phyloP scores from a whole-genome alignment of 257 asterid genomes.

The Solanum bulbocastanum region DNA sequence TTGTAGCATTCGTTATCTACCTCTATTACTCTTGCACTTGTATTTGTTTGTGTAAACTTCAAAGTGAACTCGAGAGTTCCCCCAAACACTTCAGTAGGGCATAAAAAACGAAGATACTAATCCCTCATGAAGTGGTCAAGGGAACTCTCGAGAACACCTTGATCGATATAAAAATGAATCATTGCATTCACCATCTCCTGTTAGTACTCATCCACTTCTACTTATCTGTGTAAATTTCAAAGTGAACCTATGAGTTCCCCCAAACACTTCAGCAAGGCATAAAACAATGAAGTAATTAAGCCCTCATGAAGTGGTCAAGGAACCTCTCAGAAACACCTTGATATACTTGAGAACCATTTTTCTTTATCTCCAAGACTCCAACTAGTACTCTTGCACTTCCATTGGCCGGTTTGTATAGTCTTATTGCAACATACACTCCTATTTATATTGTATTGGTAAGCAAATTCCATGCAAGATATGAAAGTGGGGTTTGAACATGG shows the following conservation, averaged over 20 bases:
- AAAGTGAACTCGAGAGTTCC: not conserved
- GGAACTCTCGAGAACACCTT: not conserved
- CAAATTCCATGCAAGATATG: no score
- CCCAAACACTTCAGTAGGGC: not conserved
- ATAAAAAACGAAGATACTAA: not conserved
- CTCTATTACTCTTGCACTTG: not conserved
- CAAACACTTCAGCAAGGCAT: not conserved
- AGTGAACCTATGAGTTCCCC: conserved; percentile 7
- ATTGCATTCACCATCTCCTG: not conserved
- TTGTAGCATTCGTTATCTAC: no score
- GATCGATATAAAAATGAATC: not conserved
- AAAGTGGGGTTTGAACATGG: no score
- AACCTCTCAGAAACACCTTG: not conserved
- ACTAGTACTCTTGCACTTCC: no score
- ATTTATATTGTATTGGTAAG: no score
- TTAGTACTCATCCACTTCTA: not conserved
- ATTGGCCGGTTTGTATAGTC: no score
- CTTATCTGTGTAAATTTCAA: not conserved
- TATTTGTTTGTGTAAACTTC: no score
- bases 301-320: not conserved
- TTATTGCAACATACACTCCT: no score
- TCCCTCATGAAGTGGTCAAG: not conserved
- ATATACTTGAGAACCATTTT: no score
- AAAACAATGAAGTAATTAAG: no score
- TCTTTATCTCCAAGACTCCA: no score